Conservation (phyloP, 768 basidiomycete species). For the Hygrocybe punicea region DNA sequence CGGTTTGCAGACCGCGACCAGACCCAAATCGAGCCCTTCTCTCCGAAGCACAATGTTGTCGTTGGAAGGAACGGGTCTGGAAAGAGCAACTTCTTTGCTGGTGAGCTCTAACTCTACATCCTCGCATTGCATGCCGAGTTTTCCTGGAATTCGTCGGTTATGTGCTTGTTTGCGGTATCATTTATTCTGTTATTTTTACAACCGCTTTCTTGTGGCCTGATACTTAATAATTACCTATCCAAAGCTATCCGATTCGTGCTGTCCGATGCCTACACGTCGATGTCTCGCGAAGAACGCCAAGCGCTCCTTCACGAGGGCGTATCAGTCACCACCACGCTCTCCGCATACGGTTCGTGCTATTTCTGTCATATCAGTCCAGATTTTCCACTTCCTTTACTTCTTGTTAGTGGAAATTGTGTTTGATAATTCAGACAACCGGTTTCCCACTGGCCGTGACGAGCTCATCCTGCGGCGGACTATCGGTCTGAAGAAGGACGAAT, state of each 20-base stretch:
- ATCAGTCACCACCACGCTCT: constrained; percentile 80
- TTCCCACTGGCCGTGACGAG: constrained; percentile 87
- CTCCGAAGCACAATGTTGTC: constrained; percentile 90
- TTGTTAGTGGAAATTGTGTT: constrained; percentile 83
- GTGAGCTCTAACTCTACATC: constrained; percentile 40
- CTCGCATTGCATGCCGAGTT: too few species aligned
- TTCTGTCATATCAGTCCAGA: neutral
- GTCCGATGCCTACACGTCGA: constrained; percentile 95
- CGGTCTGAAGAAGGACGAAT: constrained; percentile 98
- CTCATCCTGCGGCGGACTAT: constrained; percentile 90
- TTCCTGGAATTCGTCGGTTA: too few species aligned
- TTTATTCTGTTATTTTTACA: neutral
- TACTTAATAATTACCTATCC: neutral
- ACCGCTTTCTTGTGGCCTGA: too few species aligned
- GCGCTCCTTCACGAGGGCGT: constrained; percentile 93
- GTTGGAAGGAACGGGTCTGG: constrained; percentile 97
- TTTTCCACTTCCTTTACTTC: neutral
- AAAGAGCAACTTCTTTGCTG: constrained; percentile 98
- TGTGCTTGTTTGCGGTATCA: too few species aligned
- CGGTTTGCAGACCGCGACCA: constrained; percentile 68
- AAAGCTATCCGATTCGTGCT: constrained; percentile 95
- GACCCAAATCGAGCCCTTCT: constrained; percentile 92
- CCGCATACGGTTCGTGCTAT: constrained; percentile 72
- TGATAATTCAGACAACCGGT: constrained; percentile 91
- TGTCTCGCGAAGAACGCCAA: constrained; percentile 90